Evolutionary conservation across 345 rosid genomes (phyloP), one percentile per base, ranked within the genome.

Genomic region (Eucalyptus polybractea): DNA sequence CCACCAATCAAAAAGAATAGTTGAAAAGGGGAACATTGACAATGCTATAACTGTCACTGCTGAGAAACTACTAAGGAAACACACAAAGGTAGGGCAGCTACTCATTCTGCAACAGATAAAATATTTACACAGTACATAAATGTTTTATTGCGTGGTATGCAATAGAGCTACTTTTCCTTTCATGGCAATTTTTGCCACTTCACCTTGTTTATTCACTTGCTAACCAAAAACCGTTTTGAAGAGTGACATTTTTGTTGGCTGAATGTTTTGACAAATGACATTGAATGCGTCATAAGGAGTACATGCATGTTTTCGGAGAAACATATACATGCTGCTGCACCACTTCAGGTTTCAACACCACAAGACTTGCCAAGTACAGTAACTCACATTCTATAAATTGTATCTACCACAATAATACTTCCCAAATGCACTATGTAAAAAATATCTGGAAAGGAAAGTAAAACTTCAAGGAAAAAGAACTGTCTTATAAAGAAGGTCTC

Each of bases 401-500:
- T 40, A 21, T 72, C 81, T 10, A 37, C 29, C 16, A 40, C 16
- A 76, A 76, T 25, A 25, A 76, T 21, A 33, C 67, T 87, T 37
- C 22, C 62, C 85, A 45, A 50, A 45, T 47, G 50, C 86, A 45
- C 27, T 4, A 76, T 54, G 72, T 33, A 9, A 53, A 72, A 27
- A 49, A 86, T 29, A 51, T 49, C n/a, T 16, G 19, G 49, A 72
- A 69, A 51, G 86, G 54, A 21, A 25, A 29, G 56, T 29, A 31
- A 37, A 56, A 85, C 33, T 44, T 10, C 67, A 65, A 86, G 51
- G 67, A 88, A 37, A 86, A 45, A 85, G 45, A 51, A 13, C 31
- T 80, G 37, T 49, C 50, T 81, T 24, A 86, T 53, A 88, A 86
- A 80, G 54, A 56, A 89, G 83, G 47, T 91, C 99, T 96, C 90